Conservation (phyloP, 1,284 basidiomycete species). For the Leucoagaricus sp. region DNA sequence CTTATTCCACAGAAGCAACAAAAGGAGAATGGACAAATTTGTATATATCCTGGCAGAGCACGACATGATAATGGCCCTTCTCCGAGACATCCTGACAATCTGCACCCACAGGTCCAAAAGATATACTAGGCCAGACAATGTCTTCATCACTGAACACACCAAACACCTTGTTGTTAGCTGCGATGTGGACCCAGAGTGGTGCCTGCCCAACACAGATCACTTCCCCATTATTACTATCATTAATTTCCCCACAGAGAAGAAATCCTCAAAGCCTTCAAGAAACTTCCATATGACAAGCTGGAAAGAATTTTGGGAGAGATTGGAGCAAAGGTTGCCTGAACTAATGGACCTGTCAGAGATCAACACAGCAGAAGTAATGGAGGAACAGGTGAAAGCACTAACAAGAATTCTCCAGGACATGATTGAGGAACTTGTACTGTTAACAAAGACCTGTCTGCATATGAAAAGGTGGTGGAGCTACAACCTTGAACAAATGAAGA, state of each 20-base stretch:
- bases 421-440: not conserved
- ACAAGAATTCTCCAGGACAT: not conserved
- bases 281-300: not conserved
- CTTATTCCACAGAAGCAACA: slow-evolving; percentile 31
- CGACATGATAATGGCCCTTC: slow-evolving; percentile 29
- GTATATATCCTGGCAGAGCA: slow-evolving; percentile 24
- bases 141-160: too few relatives aligned
- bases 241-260: not conserved
- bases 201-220: slow-evolving; percentile 1
- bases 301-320: not conserved
- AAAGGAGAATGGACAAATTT: slow-evolving; percentile 20
- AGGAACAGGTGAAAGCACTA: not conserved
- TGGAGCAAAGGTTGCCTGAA: too few relatives aligned
- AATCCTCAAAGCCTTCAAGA: too few relatives aligned
- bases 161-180: not conserved
- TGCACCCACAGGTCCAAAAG: too few relatives aligned
- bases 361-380: not conserved
- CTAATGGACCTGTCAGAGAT: too few relatives aligned
- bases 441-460: not conserved
- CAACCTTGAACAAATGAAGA: not conserved
- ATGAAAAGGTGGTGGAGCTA: slow-evolving; percentile 7
- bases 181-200: not conserved
- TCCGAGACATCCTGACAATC: slow-evolving; percentile 28
- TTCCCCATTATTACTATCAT: not conserved
- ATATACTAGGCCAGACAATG: too few relatives aligned